Conservation (phyloP, 176 grass and related monocot genomes). For the Oryza rufipogon region DNA sequence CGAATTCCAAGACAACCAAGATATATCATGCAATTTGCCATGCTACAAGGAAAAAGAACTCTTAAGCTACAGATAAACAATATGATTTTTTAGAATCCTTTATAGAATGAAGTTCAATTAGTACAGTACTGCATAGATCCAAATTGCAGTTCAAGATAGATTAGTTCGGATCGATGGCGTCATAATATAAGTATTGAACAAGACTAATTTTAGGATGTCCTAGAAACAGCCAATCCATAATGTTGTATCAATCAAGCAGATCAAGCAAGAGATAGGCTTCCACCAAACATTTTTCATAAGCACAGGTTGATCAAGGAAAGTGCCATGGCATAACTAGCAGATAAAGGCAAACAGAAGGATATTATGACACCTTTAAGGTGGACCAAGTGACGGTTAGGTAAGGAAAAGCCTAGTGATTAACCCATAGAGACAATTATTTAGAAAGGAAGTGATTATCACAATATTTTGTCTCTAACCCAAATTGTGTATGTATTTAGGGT, state of each 20-base stretch:
- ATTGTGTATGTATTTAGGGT: neutral
- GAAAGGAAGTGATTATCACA: neutral
- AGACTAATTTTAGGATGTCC: neutral
- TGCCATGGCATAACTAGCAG: neutral
- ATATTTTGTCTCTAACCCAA: neutral
- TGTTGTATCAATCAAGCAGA: neutral
- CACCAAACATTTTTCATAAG: neutral
- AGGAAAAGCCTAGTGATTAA: neutral
- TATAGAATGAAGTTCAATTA: neutral
- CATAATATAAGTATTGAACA: conserved; percentile 5
- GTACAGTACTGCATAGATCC: neutral
- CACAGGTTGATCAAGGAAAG: neutral
- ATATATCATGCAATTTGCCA: neutral
- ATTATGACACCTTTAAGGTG: neutral
- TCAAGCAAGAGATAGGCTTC: neutral
- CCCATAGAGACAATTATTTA: neutral
- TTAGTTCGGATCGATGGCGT: neutral
- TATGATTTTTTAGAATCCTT: neutral
- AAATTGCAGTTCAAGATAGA: neutral
- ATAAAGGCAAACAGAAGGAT: neutral
- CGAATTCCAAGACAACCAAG: conserved; percentile 18
- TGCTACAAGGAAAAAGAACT: conserved; percentile 8
- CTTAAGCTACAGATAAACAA: neutral
- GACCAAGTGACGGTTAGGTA: neutral
- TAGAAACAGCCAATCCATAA: neutral